phyloP scores from a whole-genome alignment of 495 filamentous ascomycete genomes.

The Podospora tetraspora region DNA sequence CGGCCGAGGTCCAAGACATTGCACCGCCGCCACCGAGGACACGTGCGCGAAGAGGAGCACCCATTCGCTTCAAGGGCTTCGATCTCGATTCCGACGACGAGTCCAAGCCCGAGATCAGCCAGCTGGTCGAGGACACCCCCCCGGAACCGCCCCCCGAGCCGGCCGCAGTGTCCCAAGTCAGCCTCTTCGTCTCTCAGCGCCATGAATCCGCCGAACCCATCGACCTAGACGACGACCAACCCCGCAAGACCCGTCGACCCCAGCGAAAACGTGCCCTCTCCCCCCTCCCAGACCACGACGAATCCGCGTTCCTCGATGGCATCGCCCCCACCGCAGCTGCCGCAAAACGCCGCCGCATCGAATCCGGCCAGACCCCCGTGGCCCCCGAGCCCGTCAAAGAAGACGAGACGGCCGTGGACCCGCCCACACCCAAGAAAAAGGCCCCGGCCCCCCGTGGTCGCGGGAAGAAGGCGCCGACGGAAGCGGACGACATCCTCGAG shows the following conservation, averaged over 20 bases:
- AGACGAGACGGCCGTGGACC: conserved; percentile 16
- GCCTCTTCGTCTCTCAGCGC: conserved; percentile 30
- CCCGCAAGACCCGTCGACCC: conserved; percentile 21
- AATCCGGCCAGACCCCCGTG: conserved; percentile 38
- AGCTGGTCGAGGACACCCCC: neutral
- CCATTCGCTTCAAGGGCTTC: conserved; percentile 73
- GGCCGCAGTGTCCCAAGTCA: conserved; percentile 20
- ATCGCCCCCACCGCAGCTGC: conserved; percentile 67
- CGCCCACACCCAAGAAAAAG: conserved; percentile 19
- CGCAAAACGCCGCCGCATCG: conserved; percentile 63
- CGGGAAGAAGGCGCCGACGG: conserved; percentile 38
- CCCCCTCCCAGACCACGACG: conserved; percentile 32
- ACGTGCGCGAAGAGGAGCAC: conserved; percentile 36
- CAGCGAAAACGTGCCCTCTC: conserved; percentile 44
- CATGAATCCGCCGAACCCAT: conserved; percentile 28
- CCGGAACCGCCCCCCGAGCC: neutral
- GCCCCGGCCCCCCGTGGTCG: conserved; percentile 35
- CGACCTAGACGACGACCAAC: conserved; percentile 18
- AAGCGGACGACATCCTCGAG: conserved; percentile 58
- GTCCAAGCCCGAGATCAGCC: conserved; percentile 14
- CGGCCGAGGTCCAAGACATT: conserved; percentile 9
- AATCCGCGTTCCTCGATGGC: conserved; percentile 52
- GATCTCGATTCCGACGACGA: conserved; percentile 37
- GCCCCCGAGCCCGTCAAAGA: conserved; percentile 21
- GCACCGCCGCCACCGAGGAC: conserved; percentile 20